Evolutionary conservation across 768 basidiomycete species (phyloP).

Genomic region (Termitomyces sp.): DNA sequence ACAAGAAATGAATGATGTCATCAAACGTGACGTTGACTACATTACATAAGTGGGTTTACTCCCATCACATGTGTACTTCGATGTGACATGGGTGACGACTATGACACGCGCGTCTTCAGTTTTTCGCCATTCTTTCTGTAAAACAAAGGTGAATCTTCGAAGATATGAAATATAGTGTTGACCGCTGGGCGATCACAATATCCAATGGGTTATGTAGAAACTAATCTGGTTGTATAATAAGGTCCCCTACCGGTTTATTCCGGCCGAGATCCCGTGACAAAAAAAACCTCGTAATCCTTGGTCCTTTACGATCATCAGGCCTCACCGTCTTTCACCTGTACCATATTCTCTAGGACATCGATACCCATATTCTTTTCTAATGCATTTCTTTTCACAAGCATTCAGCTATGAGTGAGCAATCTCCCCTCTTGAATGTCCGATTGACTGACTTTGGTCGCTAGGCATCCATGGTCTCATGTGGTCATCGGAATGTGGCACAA

Average conservation of each 20-base stretch:
- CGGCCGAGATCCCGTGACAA: conserved; percentile 15
- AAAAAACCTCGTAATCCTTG: conserved; percentile 8
- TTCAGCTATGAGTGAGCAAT: conserved; percentile 77
- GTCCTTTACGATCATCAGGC: conserved; percentile 12
- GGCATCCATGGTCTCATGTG: conserved; percentile 89
- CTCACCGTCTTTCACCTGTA: conserved; percentile 20
- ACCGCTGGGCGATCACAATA: neutral
- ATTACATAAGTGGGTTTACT: too few relatives aligned
- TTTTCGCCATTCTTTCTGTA: too few relatives aligned
- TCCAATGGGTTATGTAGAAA: neutral
- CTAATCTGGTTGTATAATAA: neutral
- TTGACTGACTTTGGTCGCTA: conserved; percentile 27
- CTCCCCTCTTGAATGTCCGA: conserved; percentile 4
- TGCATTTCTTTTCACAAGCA: conserved; percentile 87
- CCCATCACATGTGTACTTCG: neutral
- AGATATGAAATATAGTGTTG: neutral
- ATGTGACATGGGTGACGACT: neutral
- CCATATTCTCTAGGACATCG: conserved; percentile 17
- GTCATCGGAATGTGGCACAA: conserved; percentile 93
- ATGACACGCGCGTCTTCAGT: neutral
- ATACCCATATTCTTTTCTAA: conserved; percentile 31
- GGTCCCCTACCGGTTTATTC: conserved; percentile 9
- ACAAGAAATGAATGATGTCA: too few relatives aligned
- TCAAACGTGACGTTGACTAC: neutral
- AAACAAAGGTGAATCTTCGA: neutral